These are phyloP conservation scores for Coemansia sp. DNA, from an alignment of 192 early-diverging fungal species.

Conservation along the genomic window DNA sequence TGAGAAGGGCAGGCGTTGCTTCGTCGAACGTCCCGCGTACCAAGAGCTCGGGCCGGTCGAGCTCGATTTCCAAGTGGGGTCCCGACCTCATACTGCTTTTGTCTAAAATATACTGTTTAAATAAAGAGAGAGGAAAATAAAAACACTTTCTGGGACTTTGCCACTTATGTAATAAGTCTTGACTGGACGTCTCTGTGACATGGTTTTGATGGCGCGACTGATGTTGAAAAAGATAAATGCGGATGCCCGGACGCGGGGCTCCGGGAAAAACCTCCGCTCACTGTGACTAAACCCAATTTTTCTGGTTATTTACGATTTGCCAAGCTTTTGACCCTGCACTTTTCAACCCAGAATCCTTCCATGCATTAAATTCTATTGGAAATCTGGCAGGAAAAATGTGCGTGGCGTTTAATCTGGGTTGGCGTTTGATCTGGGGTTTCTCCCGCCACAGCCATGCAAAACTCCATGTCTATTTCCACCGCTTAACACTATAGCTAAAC, in stretches of 20 bases:
- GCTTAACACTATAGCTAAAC: background rate
- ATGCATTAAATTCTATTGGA: background rate
- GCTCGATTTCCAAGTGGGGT: slow-evolving; percentile 33
- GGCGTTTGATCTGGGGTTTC: too few relatives aligned
- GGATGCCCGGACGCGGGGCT: background rate
- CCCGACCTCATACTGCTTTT: slow-evolving; percentile 25
- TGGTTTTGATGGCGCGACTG: too few relatives aligned
- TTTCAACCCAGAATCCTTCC: background rate
- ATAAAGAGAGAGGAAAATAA: background rate
- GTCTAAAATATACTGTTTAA: background rate
- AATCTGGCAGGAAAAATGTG: background rate
- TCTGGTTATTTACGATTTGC: background rate
- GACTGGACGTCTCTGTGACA: too few relatives aligned
- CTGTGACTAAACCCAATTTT: background rate
- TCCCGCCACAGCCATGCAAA: too few relatives aligned
- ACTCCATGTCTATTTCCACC: too few relatives aligned
- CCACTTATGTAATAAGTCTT: too few relatives aligned
- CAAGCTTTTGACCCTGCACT: background rate
- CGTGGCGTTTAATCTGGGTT: too few relatives aligned
- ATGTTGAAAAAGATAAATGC: background rate
- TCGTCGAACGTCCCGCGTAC: slow-evolving; percentile 47
- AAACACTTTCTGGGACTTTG: too few relatives aligned
- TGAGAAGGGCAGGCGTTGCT: slow-evolving; percentile 45
- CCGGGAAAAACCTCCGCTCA: background rate
- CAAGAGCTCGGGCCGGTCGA: slow-evolving; percentile 45